phyloP scores from a whole-genome alignment of 2,329 filamentous ascomycete genomes.

The Zalaria sp. region DNA sequence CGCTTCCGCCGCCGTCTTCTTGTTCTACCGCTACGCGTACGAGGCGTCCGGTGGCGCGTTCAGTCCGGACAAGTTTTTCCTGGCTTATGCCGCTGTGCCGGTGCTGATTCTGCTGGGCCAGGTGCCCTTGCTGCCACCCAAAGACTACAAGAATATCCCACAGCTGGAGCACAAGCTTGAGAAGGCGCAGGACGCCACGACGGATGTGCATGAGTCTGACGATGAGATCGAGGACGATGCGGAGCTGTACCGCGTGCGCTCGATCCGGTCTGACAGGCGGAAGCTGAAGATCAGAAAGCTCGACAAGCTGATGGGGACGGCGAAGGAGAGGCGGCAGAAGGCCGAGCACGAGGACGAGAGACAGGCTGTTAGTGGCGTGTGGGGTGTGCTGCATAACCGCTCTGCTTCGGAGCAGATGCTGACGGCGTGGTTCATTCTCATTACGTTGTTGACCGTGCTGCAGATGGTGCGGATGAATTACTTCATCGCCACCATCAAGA shows the following conservation, averaged over 20 bases:
- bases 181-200: slow-evolving; percentile 43
- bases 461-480: slow-evolving; percentile 49
- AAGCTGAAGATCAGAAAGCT: slow-evolving; percentile 45
- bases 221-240: slow-evolving; percentile 36
- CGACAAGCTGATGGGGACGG: slow-evolving; percentile 45
- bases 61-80: slow-evolving; percentile 33
- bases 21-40: slow-evolving; percentile 33
- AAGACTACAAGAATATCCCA: slow-evolving; percentile 43
- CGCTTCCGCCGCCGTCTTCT: slow-evolving; percentile 32
- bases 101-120: slow-evolving; percentile 27
- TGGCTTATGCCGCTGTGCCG: slow-evolving; percentile 31
- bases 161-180: slow-evolving; percentile 72
- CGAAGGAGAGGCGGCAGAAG: slow-evolving; percentile 54
- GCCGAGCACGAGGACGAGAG: slow-evolving; percentile 10
- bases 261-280: slow-evolving; percentile 40
- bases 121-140: slow-evolving; percentile 31
- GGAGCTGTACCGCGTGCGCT: slow-evolving; percentile 42
- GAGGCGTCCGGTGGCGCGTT: slow-evolving; percentile 26
- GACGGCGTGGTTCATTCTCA: slow-evolving; percentile 72
- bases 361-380: slow-evolving; percentile 50
- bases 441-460: slow-evolving; percentile 59
- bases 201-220: slow-evolving; percentile 41
- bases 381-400: slow-evolving; percentile 69
- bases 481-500: slow-evolving; percentile 73
- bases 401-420: slow-evolving; percentile 58